A percentile compares a stretch with the other conserved stretches of the same genome.
Evolutionary conservation across 2,329 filamentous ascomycete species (phyloP).

Genomic region (Neocucurbitaria cava): DNA sequence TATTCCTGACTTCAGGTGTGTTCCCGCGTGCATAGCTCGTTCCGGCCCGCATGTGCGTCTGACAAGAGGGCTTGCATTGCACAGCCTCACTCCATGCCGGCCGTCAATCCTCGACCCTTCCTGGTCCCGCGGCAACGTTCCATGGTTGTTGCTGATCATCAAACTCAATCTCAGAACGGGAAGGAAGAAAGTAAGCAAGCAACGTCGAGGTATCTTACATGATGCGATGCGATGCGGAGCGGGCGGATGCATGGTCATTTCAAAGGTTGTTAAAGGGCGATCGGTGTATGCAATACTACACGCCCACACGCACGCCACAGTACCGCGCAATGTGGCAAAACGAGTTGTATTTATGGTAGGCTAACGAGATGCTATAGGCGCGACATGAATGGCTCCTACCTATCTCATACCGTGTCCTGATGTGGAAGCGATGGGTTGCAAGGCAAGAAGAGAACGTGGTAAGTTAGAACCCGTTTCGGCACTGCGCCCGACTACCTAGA

Average conservation of each 20-base stretch:
- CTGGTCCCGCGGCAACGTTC: conserved; percentile 10
- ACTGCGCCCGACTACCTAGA: conserved; percentile 10
- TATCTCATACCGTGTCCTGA: background rate
- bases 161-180: conserved; percentile 1
- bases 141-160: conserved; percentile 19
- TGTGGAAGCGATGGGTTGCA: background rate
- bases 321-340: background rate
- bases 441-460: background rate
- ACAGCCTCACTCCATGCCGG: conserved; percentile 24
- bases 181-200: background rate
- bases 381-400: conserved; percentile 6
- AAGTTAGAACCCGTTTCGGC: background rate
- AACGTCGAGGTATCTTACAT: background rate
- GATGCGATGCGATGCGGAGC: background rate
- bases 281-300: background rate
- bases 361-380: background rate
- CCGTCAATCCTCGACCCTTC: conserved; percentile 5
- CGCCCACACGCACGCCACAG: background rate
- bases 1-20: background rate
- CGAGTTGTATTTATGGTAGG: background rate
- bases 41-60: conserved; percentile 19
- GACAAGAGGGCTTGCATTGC: conserved; percentile 14
- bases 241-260: too few species aligned
- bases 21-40: conserved; percentile 9
- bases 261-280: too few species aligned